These are phyloP conservation scores for Spinacia oleracea DNA, from an alignment of 179 eudicot species.

Conservation along the genomic window DNA sequence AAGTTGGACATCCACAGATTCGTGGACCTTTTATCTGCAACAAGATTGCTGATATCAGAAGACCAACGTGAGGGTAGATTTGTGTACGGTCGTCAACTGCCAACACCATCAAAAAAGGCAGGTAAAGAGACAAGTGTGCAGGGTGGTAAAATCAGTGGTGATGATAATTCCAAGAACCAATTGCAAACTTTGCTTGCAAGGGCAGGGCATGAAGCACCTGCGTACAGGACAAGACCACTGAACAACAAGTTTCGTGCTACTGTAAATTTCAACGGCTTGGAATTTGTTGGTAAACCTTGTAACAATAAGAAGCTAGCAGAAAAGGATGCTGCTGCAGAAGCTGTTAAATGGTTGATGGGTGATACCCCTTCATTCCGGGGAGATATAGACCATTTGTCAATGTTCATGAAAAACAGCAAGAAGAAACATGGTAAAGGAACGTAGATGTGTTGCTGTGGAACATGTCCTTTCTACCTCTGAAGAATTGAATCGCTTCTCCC, in stretches of 20 bases:
- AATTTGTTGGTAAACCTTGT: slow-evolving; percentile 76
- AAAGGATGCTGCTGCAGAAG: slow-evolving; percentile 86
- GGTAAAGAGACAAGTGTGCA: slow-evolving; percentile 28
- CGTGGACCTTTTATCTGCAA: slow-evolving; percentile 57
- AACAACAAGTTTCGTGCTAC: slow-evolving; percentile 67
- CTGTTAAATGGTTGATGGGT: slow-evolving; percentile 75
- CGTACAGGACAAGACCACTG: slow-evolving; percentile 64
- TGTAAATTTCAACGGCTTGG: slow-evolving; percentile 66
- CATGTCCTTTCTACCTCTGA: slow-evolving; percentile 2
- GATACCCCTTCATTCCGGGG: slow-evolving; percentile 56
- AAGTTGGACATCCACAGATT: slow-evolving; percentile 46
- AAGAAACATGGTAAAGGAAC: slow-evolving; percentile 46
- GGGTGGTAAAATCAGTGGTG: slow-evolving; percentile 32
- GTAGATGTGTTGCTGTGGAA: background rate
- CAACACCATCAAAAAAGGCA: slow-evolving; percentile 43
- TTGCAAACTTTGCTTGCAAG: slow-evolving; percentile 75
- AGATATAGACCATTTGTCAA: slow-evolving; percentile 54
- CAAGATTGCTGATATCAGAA: slow-evolving; percentile 71
- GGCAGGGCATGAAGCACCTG: slow-evolving; percentile 74
- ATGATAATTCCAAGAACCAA: slow-evolving; percentile 68
- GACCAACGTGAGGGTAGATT: slow-evolving; percentile 89
- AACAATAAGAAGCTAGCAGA: slow-evolving; percentile 80
- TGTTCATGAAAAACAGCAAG: slow-evolving; percentile 62
- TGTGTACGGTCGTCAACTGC: slow-evolving; percentile 65
- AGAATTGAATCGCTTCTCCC: background rate